Evolutionary conservation across 805 yeast genomes (phyloP).

Genomic region (Naumovozyma dairenensis): DNA sequence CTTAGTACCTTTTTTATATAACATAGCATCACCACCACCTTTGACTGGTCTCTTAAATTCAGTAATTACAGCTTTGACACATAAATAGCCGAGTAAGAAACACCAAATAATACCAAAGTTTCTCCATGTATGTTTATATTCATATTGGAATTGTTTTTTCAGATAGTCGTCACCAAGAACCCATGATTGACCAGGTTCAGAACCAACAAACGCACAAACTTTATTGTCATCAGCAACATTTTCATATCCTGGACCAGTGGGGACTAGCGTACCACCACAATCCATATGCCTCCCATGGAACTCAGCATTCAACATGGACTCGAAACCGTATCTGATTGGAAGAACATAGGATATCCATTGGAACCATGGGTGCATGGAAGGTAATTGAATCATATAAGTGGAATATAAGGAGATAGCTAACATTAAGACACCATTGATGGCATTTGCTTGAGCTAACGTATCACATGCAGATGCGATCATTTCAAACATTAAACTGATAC

Average conservation of each 20-base stretch:
- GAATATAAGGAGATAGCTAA: conserved; percentile 45
- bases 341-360: conserved; percentile 48
- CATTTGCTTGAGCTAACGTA: conserved; percentile 44
- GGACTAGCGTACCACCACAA: conserved; percentile 34
- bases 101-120: conserved; percentile 61
- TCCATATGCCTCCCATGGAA: conserved; percentile 22
- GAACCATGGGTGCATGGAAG: conserved; percentile 57
- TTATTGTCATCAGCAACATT: conserved; percentile 27
- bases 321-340: conserved; percentile 48
- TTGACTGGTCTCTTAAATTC: conserved; percentile 19
- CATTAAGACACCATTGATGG: conserved; percentile 44
- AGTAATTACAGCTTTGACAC: conserved; percentile 16
- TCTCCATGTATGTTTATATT: conserved; percentile 64
- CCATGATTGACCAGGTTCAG: conserved; percentile 40
- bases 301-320: conserved; percentile 35
- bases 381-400: conserved; percentile 51
- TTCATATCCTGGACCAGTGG: conserved; percentile 46
- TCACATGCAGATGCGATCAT: conserved; percentile 42
- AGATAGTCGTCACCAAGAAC: conserved; percentile 58
- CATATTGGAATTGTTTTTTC: conserved; percentile 38
- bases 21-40: conserved; percentile 32
- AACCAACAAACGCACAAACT: conserved; percentile 56
- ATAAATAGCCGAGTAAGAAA: conserved; percentile 24
- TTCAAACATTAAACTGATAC: conserved; percentile 36
- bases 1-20: conserved; percentile 44